phyloP scores from a whole-genome alignment of 176 grass and related monocot genomes.

The Bothriochloa decipiens region DNA sequence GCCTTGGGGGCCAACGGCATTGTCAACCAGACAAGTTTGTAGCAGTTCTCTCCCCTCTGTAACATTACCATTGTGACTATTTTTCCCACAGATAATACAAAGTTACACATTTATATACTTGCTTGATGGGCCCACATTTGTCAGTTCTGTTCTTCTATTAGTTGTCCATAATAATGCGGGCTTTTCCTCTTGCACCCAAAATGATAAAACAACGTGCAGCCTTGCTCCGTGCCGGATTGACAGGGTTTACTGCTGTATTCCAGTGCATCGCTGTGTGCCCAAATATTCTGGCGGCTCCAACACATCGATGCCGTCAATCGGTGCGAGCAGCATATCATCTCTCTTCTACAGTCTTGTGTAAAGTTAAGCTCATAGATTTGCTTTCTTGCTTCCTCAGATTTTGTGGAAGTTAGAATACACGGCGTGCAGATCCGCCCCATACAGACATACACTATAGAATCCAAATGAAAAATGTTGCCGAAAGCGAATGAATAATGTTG shows the following conservation, averaged over 20 bases:
- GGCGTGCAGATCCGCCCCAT: too few species aligned
- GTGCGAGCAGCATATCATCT: not conserved
- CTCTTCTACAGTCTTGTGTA: not conserved
- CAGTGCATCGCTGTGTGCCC: not conserved
- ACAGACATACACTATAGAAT: not conserved
- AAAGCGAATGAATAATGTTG: not conserved
- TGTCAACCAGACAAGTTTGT: conserved; percentile 54
- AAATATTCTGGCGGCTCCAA: not conserved
- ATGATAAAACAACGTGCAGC: not conserved
- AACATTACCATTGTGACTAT: conserved; percentile 44
- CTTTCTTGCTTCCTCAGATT: not conserved
- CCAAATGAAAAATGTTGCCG: not conserved
- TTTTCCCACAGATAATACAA: conserved; percentile 41
- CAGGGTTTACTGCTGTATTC: not conserved
- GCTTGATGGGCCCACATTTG: not conserved
- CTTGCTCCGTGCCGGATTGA: not conserved
- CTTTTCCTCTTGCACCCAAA: not conserved
- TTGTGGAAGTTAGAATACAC: not conserved
- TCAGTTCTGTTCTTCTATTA: not conserved
- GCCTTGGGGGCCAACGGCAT: conserved; percentile 16
- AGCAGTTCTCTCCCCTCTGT: conserved; percentile 41
- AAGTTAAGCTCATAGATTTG: not conserved
- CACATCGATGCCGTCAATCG: not conserved
- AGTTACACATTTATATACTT: conserved; percentile 34
- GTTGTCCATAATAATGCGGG: not conserved